Percentiles rank a stretch among this genome's conserved stretches.
Conservation (phyloP, 192 early-diverging fungal species). For the Coemansia sp. region DNA sequence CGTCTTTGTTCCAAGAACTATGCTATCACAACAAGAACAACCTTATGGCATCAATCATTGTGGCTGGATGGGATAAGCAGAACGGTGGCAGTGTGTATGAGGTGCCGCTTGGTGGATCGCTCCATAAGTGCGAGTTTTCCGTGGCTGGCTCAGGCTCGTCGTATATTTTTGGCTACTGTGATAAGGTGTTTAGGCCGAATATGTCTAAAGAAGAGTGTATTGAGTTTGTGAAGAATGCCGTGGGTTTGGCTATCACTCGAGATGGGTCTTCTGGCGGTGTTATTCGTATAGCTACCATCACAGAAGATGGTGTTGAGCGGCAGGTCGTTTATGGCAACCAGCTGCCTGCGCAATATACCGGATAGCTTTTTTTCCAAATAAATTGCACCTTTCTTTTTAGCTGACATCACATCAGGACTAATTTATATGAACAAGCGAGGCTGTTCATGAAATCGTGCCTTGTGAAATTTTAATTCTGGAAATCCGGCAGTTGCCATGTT, state of each 20-base stretch:
- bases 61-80: constrained; percentile 94
- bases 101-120: constrained; percentile 87
- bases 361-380: constrained; percentile 12
- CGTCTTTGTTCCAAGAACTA: constrained; percentile 89
- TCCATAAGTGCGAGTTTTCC: constrained; percentile 89
- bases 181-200: constrained; percentile 71
- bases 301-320: constrained; percentile 82
- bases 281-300: constrained; percentile 92
- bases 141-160: constrained; percentile 94
- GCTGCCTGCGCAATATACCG: constrained; percentile 56
- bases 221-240: constrained; percentile 90
- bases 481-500: too few species aligned
- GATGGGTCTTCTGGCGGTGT: constrained; percentile 97
- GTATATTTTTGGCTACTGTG: constrained; percentile 98
- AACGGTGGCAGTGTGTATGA: constrained; percentile 85
- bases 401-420: not conserved
- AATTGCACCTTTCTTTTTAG: not conserved
- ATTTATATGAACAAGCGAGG: not conserved
- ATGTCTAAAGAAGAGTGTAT: constrained; percentile 88
- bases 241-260: constrained; percentile 90
- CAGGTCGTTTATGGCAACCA: constrained; percentile 82
- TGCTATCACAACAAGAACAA: constrained; percentile 91
- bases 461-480: too few species aligned
- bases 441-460: too few species aligned
- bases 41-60: constrained; percentile 91